phyloP scores from a whole-genome alignment of 176 grass and related monocot genomes.

The Oryza punctata region DNA sequence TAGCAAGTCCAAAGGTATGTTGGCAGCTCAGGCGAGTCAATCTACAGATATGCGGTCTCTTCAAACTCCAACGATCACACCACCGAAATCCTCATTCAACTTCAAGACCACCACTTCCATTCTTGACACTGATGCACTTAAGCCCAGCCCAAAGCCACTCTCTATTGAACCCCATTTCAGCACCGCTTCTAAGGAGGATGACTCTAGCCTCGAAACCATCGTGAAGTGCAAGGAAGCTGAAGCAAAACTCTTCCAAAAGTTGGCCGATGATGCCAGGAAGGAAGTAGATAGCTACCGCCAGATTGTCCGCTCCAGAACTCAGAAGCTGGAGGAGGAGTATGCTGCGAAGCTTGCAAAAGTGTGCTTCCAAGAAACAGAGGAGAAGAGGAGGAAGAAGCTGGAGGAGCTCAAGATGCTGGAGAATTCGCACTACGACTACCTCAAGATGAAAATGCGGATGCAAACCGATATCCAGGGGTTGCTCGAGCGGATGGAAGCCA shows the following conservation, averaged over 20 bases:
- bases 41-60: slow-evolving; percentile 63
- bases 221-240: slow-evolving; percentile 99
- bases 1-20: slow-evolving; percentile 76
- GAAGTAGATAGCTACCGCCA: slow-evolving; percentile 82
- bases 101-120: slow-evolving; percentile 71
- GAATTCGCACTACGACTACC: slow-evolving; percentile 85
- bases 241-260: slow-evolving; percentile 91
- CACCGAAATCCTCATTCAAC: slow-evolving; percentile 64
- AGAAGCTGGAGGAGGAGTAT: slow-evolving; percentile 94
- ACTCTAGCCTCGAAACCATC: slow-evolving; percentile 90
- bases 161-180: slow-evolving; percentile 65
- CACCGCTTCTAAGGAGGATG: slow-evolving; percentile 67
- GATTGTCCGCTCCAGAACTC: slow-evolving; percentile 59
- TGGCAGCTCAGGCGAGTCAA: slow-evolving; percentile 64
- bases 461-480: slow-evolving; percentile 93
- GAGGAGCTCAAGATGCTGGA: slow-evolving; percentile 92
- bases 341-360: slow-evolving; percentile 57
- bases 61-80: slow-evolving; percentile 46
- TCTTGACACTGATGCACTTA: slow-evolving; percentile 52
- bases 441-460: slow-evolving; percentile 98
- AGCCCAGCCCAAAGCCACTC: slow-evolving; percentile 66
- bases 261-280: slow-evolving; percentile 82
- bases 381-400: slow-evolving; percentile 88
- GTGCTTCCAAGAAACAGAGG: slow-evolving; percentile 73
- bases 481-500: slow-evolving; percentile 98